These are phyloP conservation scores for Fabrea salina DNA, from an alignment of 169 alveolate genomes.

Conservation along the genomic window DNA sequence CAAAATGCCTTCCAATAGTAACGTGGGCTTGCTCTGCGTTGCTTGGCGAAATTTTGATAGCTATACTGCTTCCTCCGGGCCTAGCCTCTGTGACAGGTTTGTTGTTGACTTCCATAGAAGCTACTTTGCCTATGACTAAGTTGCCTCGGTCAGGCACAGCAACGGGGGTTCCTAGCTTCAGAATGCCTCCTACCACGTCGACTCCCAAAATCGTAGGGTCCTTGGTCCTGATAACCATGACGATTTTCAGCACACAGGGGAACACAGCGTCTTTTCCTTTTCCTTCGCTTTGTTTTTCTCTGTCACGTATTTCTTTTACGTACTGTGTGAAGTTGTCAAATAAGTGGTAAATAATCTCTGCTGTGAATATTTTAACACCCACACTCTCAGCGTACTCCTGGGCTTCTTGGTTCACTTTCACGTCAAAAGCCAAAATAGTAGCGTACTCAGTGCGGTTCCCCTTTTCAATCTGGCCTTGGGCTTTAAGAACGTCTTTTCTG, in stretches of 20 bases:
- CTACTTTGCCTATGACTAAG: constrained; percentile 93
- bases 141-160: constrained; percentile 89
- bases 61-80: constrained; percentile 87
- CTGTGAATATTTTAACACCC: constrained; percentile 95
- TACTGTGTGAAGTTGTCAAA: constrained; percentile 94
- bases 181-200: constrained; percentile 90
- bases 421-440: constrained; percentile 97
- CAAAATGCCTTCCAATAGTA: constrained; percentile 95
- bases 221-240: constrained; percentile 93
- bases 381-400: constrained; percentile 94
- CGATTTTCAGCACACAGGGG: constrained; percentile 94
- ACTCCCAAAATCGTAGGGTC: constrained; percentile 98
- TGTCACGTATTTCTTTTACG: constrained; percentile 88
- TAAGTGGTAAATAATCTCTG: constrained; percentile 97
- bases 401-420: constrained; percentile 96
- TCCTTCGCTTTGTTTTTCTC: constrained; percentile 77
- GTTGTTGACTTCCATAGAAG: constrained; percentile 91
- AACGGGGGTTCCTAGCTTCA: constrained; percentile 94
- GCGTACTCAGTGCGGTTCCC: constrained; percentile 93
- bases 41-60: constrained; percentile 71
- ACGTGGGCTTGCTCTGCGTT: constrained; percentile 38
- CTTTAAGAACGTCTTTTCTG: constrained; percentile 97
- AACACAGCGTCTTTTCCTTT: constrained; percentile 84
- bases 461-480: constrained; percentile 91
- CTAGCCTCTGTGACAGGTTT: constrained; percentile 91